Percentiles rank a stretch among this genome's conserved stretches.
Conservation (phyloP, 2,329 filamentous ascomycete species). For the Macroventuria anomochaeta region DNA sequence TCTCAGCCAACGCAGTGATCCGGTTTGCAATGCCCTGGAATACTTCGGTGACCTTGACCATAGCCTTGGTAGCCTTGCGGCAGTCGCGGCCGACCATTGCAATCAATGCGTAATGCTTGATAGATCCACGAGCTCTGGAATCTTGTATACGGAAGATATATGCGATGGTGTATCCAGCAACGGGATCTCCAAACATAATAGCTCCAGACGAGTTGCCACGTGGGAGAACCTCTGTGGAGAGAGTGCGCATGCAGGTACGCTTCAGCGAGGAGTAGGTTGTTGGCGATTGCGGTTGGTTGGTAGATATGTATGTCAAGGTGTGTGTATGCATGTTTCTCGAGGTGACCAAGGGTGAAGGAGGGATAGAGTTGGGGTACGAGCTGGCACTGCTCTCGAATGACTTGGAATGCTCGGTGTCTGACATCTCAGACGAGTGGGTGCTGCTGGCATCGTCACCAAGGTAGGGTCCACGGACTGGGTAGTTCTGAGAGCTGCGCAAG, state of each 20-base stretch:
- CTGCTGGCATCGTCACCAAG: slow-evolving; percentile 41
- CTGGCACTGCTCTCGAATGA: slow-evolving; percentile 44
- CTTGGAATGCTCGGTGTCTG: slow-evolving; percentile 48
- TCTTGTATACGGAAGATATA: slow-evolving; percentile 66
- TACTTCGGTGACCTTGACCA: slow-evolving; percentile 50
- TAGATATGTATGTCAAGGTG: slow-evolving; percentile 64
- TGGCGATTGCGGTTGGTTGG: slow-evolving; percentile 61
- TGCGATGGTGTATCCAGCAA: slow-evolving; percentile 64
- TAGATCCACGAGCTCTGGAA: slow-evolving; percentile 62
- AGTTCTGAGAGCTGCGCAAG: slow-evolving; percentile 60
- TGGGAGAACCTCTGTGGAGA: slow-evolving; percentile 64
- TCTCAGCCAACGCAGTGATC: slow-evolving; percentile 55
- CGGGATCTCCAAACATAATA: slow-evolving; percentile 64
- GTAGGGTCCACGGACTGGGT: slow-evolving; percentile 56
- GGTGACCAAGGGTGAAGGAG: slow-evolving; percentile 53
- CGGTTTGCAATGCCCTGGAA: slow-evolving; percentile 62
- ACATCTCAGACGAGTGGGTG: slow-evolving; percentile 46
- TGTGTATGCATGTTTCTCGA: slow-evolving; percentile 57
- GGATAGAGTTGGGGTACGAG: slow-evolving; percentile 45
- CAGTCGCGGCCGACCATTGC: slow-evolving; percentile 64
- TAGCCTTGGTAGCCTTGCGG: slow-evolving; percentile 54
- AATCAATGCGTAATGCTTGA: slow-evolving; percentile 64
- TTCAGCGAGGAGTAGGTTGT: slow-evolving; percentile 62
- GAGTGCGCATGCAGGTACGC: slow-evolving; percentile 63
- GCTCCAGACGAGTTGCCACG: slow-evolving; percentile 63